A percentile compares a stretch with the other conserved stretches of the same genome.
phyloP scores from a whole-genome alignment of 2,329 filamentous ascomycete species.

The Penicillium sclerotigenum region DNA sequence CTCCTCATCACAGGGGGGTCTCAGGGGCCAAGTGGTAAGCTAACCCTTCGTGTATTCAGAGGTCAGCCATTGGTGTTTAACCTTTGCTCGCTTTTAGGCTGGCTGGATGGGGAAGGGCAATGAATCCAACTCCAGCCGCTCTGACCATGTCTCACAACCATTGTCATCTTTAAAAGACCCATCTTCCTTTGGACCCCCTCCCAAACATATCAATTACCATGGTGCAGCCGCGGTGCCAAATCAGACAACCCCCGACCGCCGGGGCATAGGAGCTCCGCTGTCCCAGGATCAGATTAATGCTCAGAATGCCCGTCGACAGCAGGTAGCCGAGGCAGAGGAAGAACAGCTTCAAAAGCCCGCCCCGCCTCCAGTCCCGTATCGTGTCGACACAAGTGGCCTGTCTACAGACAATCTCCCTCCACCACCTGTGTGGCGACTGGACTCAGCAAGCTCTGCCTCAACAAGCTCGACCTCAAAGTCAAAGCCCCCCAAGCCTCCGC shows the following conservation, averaged over 20 bases:
- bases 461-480: constrained; percentile 32
- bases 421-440: constrained; percentile 58
- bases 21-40: constrained; percentile 49
- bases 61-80: constrained; percentile 13
- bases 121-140: constrained; percentile 41
- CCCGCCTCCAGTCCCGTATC: constrained; percentile 62
- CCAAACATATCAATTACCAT: constrained; percentile 60
- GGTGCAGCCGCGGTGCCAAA: constrained; percentile 45
- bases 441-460: constrained; percentile 30
- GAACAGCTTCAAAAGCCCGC: constrained; percentile 36
- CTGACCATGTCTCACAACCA: constrained; percentile 59
- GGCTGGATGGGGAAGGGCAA: constrained; percentile 59
- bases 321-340: constrained; percentile 31
- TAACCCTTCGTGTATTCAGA: constrained; percentile 5
- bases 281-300: constrained; percentile 37
- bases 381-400: constrained; percentile 67
- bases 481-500: constrained; percentile 58
- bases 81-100: constrained; percentile 42
- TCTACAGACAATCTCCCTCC: constrained; percentile 66
- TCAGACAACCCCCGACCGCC: constrained; percentile 44
- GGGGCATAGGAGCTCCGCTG: constrained; percentile 45
- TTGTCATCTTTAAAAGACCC: constrained; percentile 72
- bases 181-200: constrained; percentile 73
- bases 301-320: constrained; percentile 30
- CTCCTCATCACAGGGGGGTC: neutral